These are phyloP conservation scores for Aspergillus hortae DNA, from an alignment of 2,329 filamentous ascomycete genomes.

Conservation along the genomic window DNA sequence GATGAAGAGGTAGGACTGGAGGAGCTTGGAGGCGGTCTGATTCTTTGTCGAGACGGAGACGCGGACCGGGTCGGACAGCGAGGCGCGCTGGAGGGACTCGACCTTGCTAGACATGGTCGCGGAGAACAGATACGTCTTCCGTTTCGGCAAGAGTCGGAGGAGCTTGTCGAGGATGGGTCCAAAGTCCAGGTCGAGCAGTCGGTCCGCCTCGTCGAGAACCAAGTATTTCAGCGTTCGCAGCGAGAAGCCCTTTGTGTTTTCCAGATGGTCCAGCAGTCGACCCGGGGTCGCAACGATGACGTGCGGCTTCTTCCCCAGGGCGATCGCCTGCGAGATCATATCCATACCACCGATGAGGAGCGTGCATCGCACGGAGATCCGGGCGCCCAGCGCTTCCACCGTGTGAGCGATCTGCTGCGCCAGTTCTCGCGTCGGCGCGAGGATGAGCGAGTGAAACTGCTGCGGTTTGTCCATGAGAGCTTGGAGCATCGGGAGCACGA, in stretches of 20 bases:
- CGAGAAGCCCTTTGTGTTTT: constrained; percentile 96
- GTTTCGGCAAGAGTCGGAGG: constrained; percentile 79
- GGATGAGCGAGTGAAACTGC: constrained; percentile 78
- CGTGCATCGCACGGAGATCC: constrained; percentile 82
- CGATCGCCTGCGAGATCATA: constrained; percentile 88
- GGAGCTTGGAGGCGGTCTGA: constrained; percentile 83
- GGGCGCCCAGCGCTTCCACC: constrained; percentile 80
- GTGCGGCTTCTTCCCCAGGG: constrained; percentile 92
- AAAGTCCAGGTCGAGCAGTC: constrained; percentile 90
- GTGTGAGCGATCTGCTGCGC: constrained; percentile 86
- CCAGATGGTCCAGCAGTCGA: constrained; percentile 82
- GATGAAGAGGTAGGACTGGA: constrained; percentile 83
- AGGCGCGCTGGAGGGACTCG: constrained; percentile 86
- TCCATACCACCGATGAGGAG: constrained; percentile 92
- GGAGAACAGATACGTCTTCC: constrained; percentile 82
- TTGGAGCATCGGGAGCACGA: constrained; percentile 89
- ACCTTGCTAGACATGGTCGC: constrained; percentile 94
- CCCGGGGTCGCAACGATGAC: constrained; percentile 91
- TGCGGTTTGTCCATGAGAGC: constrained; percentile 84
- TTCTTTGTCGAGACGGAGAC: constrained; percentile 83
- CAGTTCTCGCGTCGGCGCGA: constrained; percentile 90
- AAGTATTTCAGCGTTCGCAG: constrained; percentile 78
- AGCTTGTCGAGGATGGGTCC: constrained; percentile 91
- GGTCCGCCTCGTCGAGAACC: constrained; percentile 92
- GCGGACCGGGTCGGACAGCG: constrained; percentile 75